A percentile compares a stretch with the other conserved stretches of the same genome.
Evolutionary conservation across 2,329 filamentous ascomycete genomes (phyloP).

Genomic region (Colletotrichum costaricense): DNA sequence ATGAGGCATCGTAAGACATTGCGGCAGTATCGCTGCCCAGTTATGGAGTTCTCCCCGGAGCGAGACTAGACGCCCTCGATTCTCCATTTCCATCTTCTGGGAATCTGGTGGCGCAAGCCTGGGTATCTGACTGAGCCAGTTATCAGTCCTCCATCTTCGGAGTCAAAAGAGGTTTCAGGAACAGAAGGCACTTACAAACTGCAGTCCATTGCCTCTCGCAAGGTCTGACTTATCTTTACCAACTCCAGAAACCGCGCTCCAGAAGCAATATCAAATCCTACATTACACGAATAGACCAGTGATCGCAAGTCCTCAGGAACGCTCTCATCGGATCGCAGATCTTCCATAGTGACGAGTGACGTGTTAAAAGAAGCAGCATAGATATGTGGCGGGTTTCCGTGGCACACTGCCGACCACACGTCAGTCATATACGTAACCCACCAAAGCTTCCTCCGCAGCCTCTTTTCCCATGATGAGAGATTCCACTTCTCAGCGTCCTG

Average conservation of each 20-base stretch:
- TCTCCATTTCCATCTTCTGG: slow-evolving; percentile 27
- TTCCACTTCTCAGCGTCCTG: slow-evolving; percentile 55
- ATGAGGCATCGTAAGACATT: slow-evolving; percentile 45
- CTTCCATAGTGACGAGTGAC: slow-evolving; percentile 50
- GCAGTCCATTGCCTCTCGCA: slow-evolving; percentile 47
- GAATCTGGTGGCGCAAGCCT: slow-evolving; percentile 28
- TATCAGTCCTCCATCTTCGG: slow-evolving; percentile 10
- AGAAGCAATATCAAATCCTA: slow-evolving; percentile 46
- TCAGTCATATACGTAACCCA: slow-evolving; percentile 56
- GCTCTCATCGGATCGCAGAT: slow-evolving; percentile 55
- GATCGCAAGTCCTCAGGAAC: slow-evolving; percentile 47
- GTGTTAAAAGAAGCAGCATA: slow-evolving; percentile 54
- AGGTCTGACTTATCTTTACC: slow-evolving; percentile 44
- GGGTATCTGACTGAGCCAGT: slow-evolving; percentile 41
- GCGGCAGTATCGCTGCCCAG: slow-evolving; percentile 50
- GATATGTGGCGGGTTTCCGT: slow-evolving; percentile 60
- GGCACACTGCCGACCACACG: slow-evolving; percentile 57
- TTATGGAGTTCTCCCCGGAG: slow-evolving; percentile 46
- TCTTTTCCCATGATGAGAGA: slow-evolving; percentile 55
- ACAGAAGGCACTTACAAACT: slow-evolving; percentile 44
- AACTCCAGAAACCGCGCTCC: slow-evolving; percentile 52
- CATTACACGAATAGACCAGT: slow-evolving; percentile 48
- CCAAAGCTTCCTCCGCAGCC: slow-evolving; percentile 56
- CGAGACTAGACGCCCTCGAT: slow-evolving; percentile 38
- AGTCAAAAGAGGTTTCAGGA: not conserved